These are phyloP conservation scores for Tricholoma matsutake DNA, from an alignment of 768 basidiomycete species.

Conservation along the genomic window DNA sequence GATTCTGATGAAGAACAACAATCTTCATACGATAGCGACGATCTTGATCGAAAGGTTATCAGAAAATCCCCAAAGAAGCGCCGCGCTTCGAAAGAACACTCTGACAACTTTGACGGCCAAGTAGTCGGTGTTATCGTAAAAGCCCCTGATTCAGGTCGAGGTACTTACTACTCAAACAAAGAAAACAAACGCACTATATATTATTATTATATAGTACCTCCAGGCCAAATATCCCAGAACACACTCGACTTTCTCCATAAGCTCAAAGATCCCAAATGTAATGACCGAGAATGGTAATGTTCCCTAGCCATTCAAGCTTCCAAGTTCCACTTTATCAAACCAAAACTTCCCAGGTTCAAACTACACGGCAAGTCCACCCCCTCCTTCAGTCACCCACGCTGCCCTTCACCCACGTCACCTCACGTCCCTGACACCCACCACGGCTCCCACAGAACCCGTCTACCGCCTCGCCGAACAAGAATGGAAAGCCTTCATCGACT, in stretches of 20 bases:
- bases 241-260: constrained; percentile 74
- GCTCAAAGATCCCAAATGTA: constrained; percentile 70
- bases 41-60: too few relatives aligned
- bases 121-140: constrained; percentile 74
- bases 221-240: constrained; percentile 84
- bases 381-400: too few relatives aligned
- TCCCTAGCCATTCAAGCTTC: background rate
- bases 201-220: constrained; percentile 65
- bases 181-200: constrained; percentile 22
- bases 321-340: background rate
- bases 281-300: constrained; percentile 80
- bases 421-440: background rate
- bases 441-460: constrained; percentile 54
- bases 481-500: constrained; percentile 82
- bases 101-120: constrained; percentile 50
- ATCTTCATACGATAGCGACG: constrained; percentile 21
- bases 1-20: constrained; percentile 39
- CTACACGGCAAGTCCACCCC: constrained; percentile 52
- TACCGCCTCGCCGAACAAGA: constrained; percentile 84
- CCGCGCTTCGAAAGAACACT: background rate
- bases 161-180: constrained; percentile 36
- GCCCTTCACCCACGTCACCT: background rate
- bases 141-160: constrained; percentile 81
- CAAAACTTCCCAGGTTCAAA: constrained; percentile 63
- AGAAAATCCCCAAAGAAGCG: too few relatives aligned